These are phyloP conservation scores for Leccinum barrowsii DNA, from an alignment of 768 basidiomycete species.

Conservation along the genomic window DNA sequence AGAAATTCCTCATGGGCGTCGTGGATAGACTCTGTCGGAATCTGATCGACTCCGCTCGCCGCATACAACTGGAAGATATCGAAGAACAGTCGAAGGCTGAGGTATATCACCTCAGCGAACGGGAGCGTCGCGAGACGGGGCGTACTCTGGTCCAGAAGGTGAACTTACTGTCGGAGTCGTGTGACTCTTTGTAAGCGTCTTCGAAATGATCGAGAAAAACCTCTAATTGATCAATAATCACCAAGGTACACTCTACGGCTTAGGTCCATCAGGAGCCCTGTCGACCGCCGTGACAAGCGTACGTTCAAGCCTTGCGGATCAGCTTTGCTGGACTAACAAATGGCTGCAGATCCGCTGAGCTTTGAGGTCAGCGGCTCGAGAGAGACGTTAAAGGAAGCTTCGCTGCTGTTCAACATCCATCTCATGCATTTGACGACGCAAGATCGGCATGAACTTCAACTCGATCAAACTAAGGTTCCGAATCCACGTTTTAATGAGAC, in stretches of 20 bases:
- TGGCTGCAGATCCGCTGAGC: slow-evolving; percentile 8
- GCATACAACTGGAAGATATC: slow-evolving; percentile 17
- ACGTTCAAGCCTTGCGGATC: neutral
- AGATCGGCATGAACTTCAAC: slow-evolving; percentile 29
- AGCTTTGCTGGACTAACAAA: neutral
- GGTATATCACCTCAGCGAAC: slow-evolving; percentile 13
- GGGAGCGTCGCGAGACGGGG: slow-evolving; percentile 12
- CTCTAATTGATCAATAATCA: neutral
- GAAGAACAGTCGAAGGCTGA: slow-evolving; percentile 13
- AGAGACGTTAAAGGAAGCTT: slow-evolving; percentile 18
- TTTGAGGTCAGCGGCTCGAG: slow-evolving; percentile 18
- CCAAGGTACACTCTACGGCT: slow-evolving; percentile 18
- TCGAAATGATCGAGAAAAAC: neutral
- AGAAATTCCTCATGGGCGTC: slow-evolving; percentile 14
- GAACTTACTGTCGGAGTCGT: slow-evolving; percentile 11
- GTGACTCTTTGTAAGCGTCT: no score
- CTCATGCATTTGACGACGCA: slow-evolving; percentile 29
- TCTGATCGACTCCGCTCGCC: slow-evolving; percentile 5
- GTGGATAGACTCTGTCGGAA: slow-evolving; percentile 20
- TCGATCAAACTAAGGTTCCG: slow-evolving; percentile 19
- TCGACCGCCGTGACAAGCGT: slow-evolving; percentile 1
- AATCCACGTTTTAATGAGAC: slow-evolving; percentile 25
- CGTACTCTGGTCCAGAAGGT: slow-evolving; percentile 18
- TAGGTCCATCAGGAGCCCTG: slow-evolving; percentile 3
- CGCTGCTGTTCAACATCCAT: slow-evolving; percentile 23